A percentile compares a stretch with the other conserved stretches of the same genome.
These are phyloP conservation scores for Fusarium sp. DNA, from an alignment of 2,329 filamentous ascomycete species.

Conservation along the genomic window DNA sequence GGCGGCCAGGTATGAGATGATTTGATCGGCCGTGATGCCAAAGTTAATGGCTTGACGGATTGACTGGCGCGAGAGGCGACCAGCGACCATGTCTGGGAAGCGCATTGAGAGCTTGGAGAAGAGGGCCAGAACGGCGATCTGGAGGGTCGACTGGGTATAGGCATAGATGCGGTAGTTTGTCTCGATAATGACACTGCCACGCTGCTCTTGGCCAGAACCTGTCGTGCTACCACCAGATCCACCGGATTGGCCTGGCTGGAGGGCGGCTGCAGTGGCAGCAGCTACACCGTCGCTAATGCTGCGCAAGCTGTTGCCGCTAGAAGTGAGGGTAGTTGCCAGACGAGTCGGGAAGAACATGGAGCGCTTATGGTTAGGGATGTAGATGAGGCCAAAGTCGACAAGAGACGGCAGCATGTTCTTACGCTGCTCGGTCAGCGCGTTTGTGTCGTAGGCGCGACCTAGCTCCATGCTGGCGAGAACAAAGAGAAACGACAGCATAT, in stretches of 20 bases:
- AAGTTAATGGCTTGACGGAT: constrained; percentile 87
- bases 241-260: constrained; percentile 51
- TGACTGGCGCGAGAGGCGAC: constrained; percentile 88
- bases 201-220: constrained; percentile 57
- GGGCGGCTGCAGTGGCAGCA: constrained; percentile 68
- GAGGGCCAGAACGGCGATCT: constrained; percentile 92
- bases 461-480: constrained; percentile 94
- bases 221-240: constrained; percentile 49
- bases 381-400: constrained; percentile 92
- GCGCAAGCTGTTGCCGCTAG: constrained; percentile 79
- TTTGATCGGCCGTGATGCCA: constrained; percentile 95
- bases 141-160: constrained; percentile 92
- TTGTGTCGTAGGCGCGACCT: constrained; percentile 89
- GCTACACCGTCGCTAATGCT: constrained; percentile 76
- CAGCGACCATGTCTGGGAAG: constrained; percentile 94
- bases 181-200: constrained; percentile 94
- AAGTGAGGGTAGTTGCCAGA: constrained; percentile 90
- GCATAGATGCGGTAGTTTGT: constrained; percentile 98
- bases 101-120: constrained; percentile 90
- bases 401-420: constrained; percentile 91
- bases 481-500: constrained; percentile 96
- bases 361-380: constrained; percentile 70
- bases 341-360: constrained; percentile 88
- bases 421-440: constrained; percentile 83
- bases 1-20: constrained; percentile 90